A percentile compares a stretch with the other conserved stretches of the same genome.
Evolutionary conservation across 805 yeast genomes (phyloP).

Genomic region (Zygosaccharomyces lentus): DNA sequence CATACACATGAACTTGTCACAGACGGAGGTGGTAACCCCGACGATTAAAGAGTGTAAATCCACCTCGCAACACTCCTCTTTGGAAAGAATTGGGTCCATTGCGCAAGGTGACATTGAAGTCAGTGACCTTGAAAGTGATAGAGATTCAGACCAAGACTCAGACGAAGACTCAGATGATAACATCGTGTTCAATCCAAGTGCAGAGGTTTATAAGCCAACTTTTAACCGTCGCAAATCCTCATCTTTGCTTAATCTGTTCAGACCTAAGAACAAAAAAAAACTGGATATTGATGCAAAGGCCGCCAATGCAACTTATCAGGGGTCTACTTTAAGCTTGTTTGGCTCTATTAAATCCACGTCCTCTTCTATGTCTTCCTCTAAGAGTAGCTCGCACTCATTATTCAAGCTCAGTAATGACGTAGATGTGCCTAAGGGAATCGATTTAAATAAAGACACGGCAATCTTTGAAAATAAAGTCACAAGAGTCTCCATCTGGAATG

Average conservation of each 20-base stretch:
- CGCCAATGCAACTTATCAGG: constrained; percentile 2
- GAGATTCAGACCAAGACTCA: neutral
- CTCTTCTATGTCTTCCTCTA: constrained; percentile 6
- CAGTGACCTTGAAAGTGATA: constrained; percentile 10
- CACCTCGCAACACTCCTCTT: constrained; percentile 17
- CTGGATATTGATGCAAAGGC: constrained; percentile 12
- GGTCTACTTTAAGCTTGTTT: constrained; percentile 1
- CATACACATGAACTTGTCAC: constrained; percentile 23
- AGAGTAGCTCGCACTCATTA: neutral
- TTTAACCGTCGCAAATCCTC: constrained; percentile 22
- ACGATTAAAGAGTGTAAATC: constrained; percentile 13
- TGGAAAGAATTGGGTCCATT: constrained; percentile 12
- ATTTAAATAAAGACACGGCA: constrained; percentile 7
- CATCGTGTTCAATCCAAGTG: constrained; percentile 19
- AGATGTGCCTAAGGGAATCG: constrained; percentile 13
- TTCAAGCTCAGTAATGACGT: constrained; percentile 3
- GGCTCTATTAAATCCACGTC: constrained; percentile 3
- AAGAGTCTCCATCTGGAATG: constrained; percentile 26
- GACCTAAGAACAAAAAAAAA: constrained; percentile 19
- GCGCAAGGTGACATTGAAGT: constrained; percentile 10
- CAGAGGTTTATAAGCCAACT: constrained; percentile 20
- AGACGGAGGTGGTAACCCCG: constrained; percentile 9
- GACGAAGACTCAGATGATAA: constrained; percentile 4
- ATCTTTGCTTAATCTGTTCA: constrained; percentile 29
- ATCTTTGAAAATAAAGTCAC: constrained; percentile 18